Evolutionary conservation across 2,329 filamentous ascomycete genomes (phyloP).

Genomic region (Leptographium lundbergii): DNA sequence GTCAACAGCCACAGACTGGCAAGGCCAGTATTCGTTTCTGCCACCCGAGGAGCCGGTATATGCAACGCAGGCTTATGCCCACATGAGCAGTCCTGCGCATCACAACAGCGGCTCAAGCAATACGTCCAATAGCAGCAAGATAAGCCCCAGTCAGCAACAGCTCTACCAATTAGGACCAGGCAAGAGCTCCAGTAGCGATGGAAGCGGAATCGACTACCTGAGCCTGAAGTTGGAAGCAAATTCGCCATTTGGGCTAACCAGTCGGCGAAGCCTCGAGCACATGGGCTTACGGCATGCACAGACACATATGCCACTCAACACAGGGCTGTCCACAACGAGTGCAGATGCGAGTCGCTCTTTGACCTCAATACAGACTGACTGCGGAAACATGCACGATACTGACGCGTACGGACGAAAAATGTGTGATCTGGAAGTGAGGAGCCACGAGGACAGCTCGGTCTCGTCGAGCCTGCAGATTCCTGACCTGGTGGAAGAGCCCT

Average conservation of each 20-base stretch:
- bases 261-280: conserved; percentile 25
- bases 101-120: neutral
- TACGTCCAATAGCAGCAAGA: conserved; percentile 4
- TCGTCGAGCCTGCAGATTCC: conserved; percentile 24
- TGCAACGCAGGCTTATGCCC: conserved; percentile 27
- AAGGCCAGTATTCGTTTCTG: conserved; percentile 39
- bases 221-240: conserved; percentile 46
- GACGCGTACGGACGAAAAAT: conserved; percentile 24
- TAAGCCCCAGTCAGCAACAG: conserved; percentile 18
- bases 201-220: conserved; percentile 20
- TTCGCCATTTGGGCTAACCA: conserved; percentile 20
- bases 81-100: conserved; percentile 23
- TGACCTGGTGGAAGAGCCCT: conserved; percentile 20
- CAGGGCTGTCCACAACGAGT: neutral
- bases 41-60: conserved; percentile 32
- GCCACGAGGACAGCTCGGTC: neutral
- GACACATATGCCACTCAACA: conserved; percentile 15
- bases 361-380: neutral
- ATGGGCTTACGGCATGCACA: conserved; percentile 25
- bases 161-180: conserved; percentile 34
- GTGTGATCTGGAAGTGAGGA: conserved; percentile 21
- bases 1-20: conserved; percentile 44
- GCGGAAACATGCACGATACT: conserved; percentile 14
- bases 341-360: neutral
- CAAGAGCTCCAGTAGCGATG: neutral